These are phyloP conservation scores for Aspergillus affinis DNA, from an alignment of 495 filamentous ascomycete species.

Conservation along the genomic window DNA sequence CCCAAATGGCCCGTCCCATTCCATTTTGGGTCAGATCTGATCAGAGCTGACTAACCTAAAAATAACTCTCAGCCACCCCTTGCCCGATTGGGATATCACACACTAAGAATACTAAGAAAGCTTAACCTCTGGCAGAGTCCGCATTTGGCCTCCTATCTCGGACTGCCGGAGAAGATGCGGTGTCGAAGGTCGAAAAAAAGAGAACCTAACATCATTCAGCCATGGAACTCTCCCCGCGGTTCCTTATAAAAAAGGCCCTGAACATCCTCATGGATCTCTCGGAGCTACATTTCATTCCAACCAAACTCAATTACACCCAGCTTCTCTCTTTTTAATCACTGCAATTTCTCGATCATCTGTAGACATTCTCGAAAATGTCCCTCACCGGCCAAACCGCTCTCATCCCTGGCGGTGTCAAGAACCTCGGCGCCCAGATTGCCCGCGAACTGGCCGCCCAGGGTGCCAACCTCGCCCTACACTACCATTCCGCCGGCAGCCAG, in stretches of 20 bases:
- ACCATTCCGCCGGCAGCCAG: slow-evolving; percentile 30
- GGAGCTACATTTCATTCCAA: neutral
- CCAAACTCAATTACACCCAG: too few relatives aligned
- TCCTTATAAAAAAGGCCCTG: neutral
- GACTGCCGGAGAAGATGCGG: neutral
- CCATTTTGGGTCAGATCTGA: too few relatives aligned
- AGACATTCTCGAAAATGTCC: slow-evolving; percentile 20
- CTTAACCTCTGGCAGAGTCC: neutral
- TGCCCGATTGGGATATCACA: slow-evolving; percentile 18
- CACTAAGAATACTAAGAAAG: slow-evolving; percentile 19
- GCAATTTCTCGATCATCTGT: neutral
- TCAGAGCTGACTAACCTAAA: neutral
- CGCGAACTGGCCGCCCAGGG: slow-evolving; percentile 25
- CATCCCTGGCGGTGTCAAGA: slow-evolving; percentile 46
- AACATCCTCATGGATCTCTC: neutral
- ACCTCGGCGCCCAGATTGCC: slow-evolving; percentile 34
- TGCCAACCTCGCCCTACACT: slow-evolving; percentile 36
- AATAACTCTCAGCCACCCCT: neutral
- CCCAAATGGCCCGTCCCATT: neutral
- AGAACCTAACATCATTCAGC: neutral
- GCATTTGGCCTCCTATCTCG: neutral
- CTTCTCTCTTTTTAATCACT: neutral
- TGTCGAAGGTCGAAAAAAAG: neutral
- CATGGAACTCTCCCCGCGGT: neutral
- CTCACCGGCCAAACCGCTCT: slow-evolving; percentile 49